A percentile compares a stretch with the other conserved stretches of the same genome.
Evolutionary conservation across 495 filamentous ascomycete genomes (phyloP).

Genomic region (Evansstolkia leycettana): DNA sequence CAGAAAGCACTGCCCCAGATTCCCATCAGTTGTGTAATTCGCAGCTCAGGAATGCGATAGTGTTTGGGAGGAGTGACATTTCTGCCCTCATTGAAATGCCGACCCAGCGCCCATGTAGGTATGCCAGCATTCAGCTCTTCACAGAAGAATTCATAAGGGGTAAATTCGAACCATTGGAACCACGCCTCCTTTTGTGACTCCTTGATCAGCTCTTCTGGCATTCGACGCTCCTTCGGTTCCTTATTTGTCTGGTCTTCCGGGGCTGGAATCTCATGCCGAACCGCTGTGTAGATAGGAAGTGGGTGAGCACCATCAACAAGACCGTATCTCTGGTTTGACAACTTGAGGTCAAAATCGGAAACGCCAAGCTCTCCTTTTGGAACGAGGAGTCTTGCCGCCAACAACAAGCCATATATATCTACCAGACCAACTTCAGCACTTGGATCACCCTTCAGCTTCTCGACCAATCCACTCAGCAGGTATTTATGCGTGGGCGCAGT

Average conservation of each 20-base stretch:
- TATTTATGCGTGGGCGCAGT: conserved; percentile 85
- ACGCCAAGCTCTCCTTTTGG: conserved; percentile 73
- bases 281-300: conserved; percentile 86
- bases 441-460: conserved; percentile 76
- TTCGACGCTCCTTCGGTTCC: conserved; percentile 13
- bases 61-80: conserved; percentile 44
- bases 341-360: conserved; percentile 65
- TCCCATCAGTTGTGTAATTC: conserved; percentile 71
- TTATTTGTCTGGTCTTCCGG: conserved; percentile 22
- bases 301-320: conserved; percentile 67
- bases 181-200: conserved; percentile 64
- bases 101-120: conserved; percentile 84
- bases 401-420: conserved; percentile 77
- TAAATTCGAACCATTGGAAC: conserved; percentile 98
- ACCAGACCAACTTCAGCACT: conserved; percentile 79
- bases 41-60: conserved; percentile 63
- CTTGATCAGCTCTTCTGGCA: conserved; percentile 40
- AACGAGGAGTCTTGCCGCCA: conserved; percentile 73
- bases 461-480: conserved; percentile 74
- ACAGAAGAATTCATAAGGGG: conserved; percentile 92
- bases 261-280: conserved; percentile 89
- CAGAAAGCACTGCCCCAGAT: conserved; percentile 95
- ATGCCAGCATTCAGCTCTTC: conserved; percentile 87
- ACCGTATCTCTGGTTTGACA: conserved; percentile 70
- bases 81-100: conserved; percentile 61